Evolutionary conservation across 148 eudicot genomes (phyloP).

Genomic region (Nyssa sinensis): DNA sequence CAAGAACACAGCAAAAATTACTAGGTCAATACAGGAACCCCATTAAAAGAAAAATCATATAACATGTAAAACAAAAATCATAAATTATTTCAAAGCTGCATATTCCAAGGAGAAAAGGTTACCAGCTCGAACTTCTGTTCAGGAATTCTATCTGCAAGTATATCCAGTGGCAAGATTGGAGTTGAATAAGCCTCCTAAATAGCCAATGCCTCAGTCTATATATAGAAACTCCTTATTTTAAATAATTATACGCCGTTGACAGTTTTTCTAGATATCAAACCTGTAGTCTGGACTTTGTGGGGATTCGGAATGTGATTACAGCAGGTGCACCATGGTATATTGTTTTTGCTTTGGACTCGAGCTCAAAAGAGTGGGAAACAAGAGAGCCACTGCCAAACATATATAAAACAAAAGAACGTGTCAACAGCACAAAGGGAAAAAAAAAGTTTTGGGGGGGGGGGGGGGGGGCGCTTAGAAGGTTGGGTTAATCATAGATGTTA

Average conservation of each 20-base stretch:
- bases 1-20: neutral
- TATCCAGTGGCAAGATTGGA: slow-evolving; percentile 48
- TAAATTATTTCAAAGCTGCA: neutral
- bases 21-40: slow-evolving; percentile 1
- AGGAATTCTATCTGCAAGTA: slow-evolving; percentile 33
- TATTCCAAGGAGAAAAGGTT: slow-evolving; percentile 14
- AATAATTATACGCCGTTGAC: slow-evolving; percentile 2
- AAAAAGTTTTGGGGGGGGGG: no score
- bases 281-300: slow-evolving; percentile 47
- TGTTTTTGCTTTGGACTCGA: slow-evolving; percentile 51
- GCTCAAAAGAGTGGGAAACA: slow-evolving; percentile 56
- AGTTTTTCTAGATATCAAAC: slow-evolving; percentile 23
- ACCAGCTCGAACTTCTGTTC: slow-evolving; percentile 40
- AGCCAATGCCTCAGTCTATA: neutral
- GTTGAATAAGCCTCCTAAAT: slow-evolving; percentile 60
- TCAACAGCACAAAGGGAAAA: no score
- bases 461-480: neutral
- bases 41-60: neutral
- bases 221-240: neutral
- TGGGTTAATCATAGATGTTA: neutral
- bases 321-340: slow-evolving; percentile 50
- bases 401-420: slow-evolving; percentile 2
- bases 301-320: slow-evolving; percentile 48
- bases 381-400: slow-evolving; percentile 43
- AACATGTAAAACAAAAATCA: neutral